These are phyloP conservation scores for Pilobolus umbonatus DNA, from an alignment of 192 early-diverging fungal species.

Conservation along the genomic window DNA sequence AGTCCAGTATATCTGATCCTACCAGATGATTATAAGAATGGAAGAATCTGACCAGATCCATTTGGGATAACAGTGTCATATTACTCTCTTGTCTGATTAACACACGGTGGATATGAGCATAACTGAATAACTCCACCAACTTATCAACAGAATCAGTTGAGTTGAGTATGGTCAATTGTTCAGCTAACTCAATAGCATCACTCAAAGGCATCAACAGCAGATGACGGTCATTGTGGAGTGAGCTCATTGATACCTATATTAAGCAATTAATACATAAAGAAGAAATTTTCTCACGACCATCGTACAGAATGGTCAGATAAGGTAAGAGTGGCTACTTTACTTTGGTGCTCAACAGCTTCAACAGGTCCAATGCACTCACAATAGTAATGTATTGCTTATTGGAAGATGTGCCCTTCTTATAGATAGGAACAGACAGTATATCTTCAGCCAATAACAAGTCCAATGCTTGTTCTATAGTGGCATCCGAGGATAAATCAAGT, in stretches of 20 bases:
- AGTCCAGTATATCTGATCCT: constrained; percentile 41
- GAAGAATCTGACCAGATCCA: constrained; percentile 47
- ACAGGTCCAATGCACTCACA: constrained; percentile 45
- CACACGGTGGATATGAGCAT: constrained; percentile 41
- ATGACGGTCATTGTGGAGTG: neutral
- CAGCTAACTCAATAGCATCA: constrained; percentile 17
- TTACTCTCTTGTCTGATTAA: constrained; percentile 32
- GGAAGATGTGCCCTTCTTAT: constrained; percentile 27
- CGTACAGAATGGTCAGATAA: too few species aligned
- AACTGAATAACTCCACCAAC: neutral
- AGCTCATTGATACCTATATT: neutral
- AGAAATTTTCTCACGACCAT: neutral
- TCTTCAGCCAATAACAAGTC: constrained; percentile 46
- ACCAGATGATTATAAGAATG: constrained; percentile 47
- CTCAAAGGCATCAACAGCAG: constrained; percentile 4
- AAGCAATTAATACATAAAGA: neutral
- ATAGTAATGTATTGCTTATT: constrained; percentile 45
- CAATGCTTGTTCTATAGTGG: constrained; percentile 54
- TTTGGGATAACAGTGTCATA: constrained; percentile 42
- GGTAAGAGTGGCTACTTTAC: too few species aligned
- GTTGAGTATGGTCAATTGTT: constrained; percentile 13
- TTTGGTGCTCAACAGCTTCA: constrained; percentile 37
- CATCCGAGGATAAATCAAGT: constrained; percentile 44
- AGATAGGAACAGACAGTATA: constrained; percentile 54
- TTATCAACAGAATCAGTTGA: constrained; percentile 10